Evolutionary conservation across 768 basidiomycete genomes (phyloP).

Genomic region (Brasilioporus rufonigricans): DNA sequence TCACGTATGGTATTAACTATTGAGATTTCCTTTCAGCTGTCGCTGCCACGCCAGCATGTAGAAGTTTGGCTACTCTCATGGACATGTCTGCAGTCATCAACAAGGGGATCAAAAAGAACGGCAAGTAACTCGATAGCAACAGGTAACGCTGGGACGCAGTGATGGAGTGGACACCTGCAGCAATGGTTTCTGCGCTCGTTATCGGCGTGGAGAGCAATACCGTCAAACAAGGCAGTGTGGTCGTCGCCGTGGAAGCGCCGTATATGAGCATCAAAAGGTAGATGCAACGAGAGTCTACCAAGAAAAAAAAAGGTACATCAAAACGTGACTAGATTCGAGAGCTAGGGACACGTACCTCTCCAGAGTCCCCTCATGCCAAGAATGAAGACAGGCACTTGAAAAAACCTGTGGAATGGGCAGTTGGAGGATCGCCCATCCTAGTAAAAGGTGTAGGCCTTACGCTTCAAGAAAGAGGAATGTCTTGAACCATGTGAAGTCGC

Average conservation of each 20-base stretch:
- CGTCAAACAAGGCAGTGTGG: constrained; percentile 68
- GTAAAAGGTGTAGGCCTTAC: constrained; percentile 36
- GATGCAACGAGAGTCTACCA: constrained; percentile 47
- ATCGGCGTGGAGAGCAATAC: constrained; percentile 55
- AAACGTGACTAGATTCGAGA: background rate
- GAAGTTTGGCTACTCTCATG: constrained; percentile 35
- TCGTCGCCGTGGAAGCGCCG: constrained; percentile 75
- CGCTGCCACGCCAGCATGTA: constrained; percentile 24
- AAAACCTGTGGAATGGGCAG: constrained; percentile 34
- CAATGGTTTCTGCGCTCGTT: constrained; percentile 33
- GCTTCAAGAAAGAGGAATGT: constrained; percentile 60
- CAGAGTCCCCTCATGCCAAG: constrained; percentile 62
- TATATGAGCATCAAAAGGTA: constrained; percentile 70
- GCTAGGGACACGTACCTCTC: constrained; percentile 38
- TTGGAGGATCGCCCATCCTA: background rate
- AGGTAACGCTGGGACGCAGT: constrained; percentile 50
- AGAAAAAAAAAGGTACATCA: background rate
- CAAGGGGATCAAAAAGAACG: constrained; percentile 72
- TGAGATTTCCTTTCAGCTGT: constrained; percentile 14
- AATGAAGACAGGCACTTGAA: constrained; percentile 77
- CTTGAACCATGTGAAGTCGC: constrained; percentile 58
- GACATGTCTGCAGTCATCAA: constrained; percentile 76
- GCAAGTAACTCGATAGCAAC: constrained; percentile 68
- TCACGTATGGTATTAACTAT: too few species aligned
- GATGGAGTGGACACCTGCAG: constrained; percentile 37